Base-by-base conservation (phyloP, 352 stramenopile species). In the Thalassiosira hispida region DNA sequence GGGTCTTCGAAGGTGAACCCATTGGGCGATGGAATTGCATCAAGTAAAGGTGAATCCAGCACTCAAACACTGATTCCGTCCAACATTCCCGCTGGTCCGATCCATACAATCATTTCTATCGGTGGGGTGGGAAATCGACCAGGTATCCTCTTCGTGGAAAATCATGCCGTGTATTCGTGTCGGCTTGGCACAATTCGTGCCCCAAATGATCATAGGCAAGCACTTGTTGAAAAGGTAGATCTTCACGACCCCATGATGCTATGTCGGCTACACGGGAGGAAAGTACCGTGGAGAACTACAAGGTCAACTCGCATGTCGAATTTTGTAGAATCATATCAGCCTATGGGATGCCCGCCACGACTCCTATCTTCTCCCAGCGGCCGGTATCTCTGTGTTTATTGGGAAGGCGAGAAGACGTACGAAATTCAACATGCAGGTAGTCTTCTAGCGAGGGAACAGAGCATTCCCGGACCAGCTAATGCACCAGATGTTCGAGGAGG, bases 341-440 rank as follows among this genome's bases (percentile, higher is more conserved):
- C 69, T 1, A 67, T 90, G 22, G 71, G 73, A 38, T 59, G 77
- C 7, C 72, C 79, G 18, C 81, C 88, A 16, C 22, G 69, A 16
- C 40, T 83, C 1, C 87, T 92, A 20, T 60, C 84, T 47, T 76
- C 76, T 25, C 88, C 88, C 29, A 91, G 83, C 33, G 75, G 85
- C 8, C 77, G 74, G 23, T 93, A 85, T 63, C 18, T 92, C 7
- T 90, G 83, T 57, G 66, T 90, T 9, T 88, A 86, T 63, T 92
- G 81, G 81, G 71, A 78, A 27, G 60, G 67, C 23, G 82, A 92
- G 18, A 83, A 83, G 29, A 64, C 46, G 2, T 93, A 92, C 38
- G 88, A 93, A 82, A 86, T 93, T 64, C 56, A 92, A 14, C 85
- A 89, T 60, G 67, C 89, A 16, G 59, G 69, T 5, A 84, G 73